Evolutionary conservation across 176 grass and related monocot species (phyloP).

Genomic region (Miscanthus lutarioriparius): DNA sequence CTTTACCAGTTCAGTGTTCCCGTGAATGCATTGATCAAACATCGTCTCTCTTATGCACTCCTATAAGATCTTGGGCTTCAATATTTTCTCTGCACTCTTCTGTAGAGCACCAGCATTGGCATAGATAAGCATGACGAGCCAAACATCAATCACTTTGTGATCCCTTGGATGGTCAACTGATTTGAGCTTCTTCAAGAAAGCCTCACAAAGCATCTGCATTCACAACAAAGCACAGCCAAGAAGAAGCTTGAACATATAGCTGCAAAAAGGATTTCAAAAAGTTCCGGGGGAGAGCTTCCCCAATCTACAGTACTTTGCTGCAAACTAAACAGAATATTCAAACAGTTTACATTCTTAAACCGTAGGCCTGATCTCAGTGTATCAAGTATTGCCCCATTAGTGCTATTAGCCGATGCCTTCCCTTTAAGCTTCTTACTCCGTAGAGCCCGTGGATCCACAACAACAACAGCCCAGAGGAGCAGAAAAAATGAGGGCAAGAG

Average conservation of each 20-base stretch:
- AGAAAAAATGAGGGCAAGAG: too few relatives aligned
- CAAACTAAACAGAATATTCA: constrained; percentile 11
- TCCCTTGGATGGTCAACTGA: constrained; percentile 49
- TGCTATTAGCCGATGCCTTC: constrained; percentile 53
- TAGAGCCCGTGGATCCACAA: constrained; percentile 52
- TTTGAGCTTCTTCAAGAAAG: constrained; percentile 78
- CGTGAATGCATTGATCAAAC: constrained; percentile 82
- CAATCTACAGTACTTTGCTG: not conserved
- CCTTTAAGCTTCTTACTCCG: constrained; percentile 83
- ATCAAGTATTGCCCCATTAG: constrained; percentile 72
- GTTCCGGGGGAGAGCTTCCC: not conserved
- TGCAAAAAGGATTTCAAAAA: not conserved
- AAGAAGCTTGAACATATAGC: not conserved
- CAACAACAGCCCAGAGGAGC: too few relatives aligned
- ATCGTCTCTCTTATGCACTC: constrained; percentile 59
- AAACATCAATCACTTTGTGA: too few relatives aligned
- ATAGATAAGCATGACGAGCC: too few relatives aligned
- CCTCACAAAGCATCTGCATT: constrained; percentile 74
- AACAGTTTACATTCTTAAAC: constrained; percentile 72
- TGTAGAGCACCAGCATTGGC: too few relatives aligned
- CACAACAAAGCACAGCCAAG: constrained; percentile 16
- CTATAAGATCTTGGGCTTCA: too few relatives aligned
- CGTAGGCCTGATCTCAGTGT: constrained; percentile 76
- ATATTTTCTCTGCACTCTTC: too few relatives aligned
- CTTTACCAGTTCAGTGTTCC: constrained; percentile 80